Base-by-base conservation (phyloP, 2,329 filamentous ascomycete species). In the Aspergillus fumigatiaffinis region DNA sequence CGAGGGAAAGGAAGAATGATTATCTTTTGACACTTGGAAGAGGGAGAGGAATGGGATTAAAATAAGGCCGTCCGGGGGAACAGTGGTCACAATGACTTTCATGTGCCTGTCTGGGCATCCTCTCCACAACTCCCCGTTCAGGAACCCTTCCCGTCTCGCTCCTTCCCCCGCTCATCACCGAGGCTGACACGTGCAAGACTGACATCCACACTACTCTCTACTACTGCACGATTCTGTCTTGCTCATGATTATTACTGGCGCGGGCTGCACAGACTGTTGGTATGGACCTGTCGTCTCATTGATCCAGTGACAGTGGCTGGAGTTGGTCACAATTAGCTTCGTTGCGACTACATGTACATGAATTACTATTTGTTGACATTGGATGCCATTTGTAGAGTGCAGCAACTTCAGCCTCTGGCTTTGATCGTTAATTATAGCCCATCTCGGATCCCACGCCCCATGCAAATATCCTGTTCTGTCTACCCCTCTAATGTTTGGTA, bases 111-210 rank as follows among this genome's bases (percentile, higher is more conserved):
- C 41, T 44, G 41, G 41, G 41, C 20, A 42, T 10, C 41, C 42
- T 21, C 42, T 46, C 42, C 42, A 28, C 47, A 12, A 29, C 41
- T 54, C 26, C 53, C 53, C 21, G 3, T 21, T 51, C 44, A 21
- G 53, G 32, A 35, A 28, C 10, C 21, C 17, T 49, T 29, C 29
- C 52, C 44, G 41, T 28, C 14, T 42, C 38, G 8, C 4, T 47
- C 10, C 21, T 47, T 26, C 44, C 44, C 20, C 44, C 44, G 21
- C 44, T 23, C 12, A 47, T 20, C 44, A 47, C 42, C 44, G 52
- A 49, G 42, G 47, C 35, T 51, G 47, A 51, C 53, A 55, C 53
- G 53, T 55, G 53, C 28, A 50, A 47, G 10, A 8, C 12, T 10
- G 25, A 23, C 2, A 3, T 38, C 5, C 29, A 6, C 5, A 29